These are phyloP conservation scores for Saussurea involucrata DNA, from an alignment of 129 eudicot genomes.

Conservation along the genomic window DNA sequence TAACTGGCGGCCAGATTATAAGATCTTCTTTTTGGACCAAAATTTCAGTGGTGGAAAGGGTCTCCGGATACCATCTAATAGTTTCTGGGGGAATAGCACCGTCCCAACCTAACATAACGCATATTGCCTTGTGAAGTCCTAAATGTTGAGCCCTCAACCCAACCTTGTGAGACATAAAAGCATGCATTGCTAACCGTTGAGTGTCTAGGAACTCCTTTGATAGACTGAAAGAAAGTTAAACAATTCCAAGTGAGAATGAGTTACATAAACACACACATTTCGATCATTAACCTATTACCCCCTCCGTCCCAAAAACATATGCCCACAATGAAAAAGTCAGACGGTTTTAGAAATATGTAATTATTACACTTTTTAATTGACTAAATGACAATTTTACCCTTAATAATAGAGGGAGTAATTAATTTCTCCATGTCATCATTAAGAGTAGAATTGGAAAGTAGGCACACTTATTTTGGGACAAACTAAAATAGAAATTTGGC, in stretches of 20 bases:
- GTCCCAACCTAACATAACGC: slow-evolving; percentile 73
- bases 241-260: background rate
- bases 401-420: too few relatives aligned
- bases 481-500: too few relatives aligned
- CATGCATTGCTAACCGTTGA: slow-evolving; percentile 55
- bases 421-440: too few relatives aligned
- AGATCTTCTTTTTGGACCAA: slow-evolving; percentile 61
- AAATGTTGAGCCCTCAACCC: slow-evolving; percentile 65
- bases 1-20: slow-evolving; percentile 74
- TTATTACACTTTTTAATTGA: background rate
- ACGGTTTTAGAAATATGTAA: background rate
- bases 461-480: too few relatives aligned
- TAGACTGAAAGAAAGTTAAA: slow-evolving; percentile 34
- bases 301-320: background rate
- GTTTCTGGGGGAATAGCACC: slow-evolving; percentile 33
- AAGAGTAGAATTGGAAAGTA: too few relatives aligned
- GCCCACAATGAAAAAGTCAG: too few relatives aligned
- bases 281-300: background rate
- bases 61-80: slow-evolving; percentile 38
- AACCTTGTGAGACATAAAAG: slow-evolving; percentile 60
- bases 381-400: background rate
- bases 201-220: slow-evolving; percentile 65
- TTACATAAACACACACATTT: slow-evolving; percentile 7
- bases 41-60: slow-evolving; percentile 40
- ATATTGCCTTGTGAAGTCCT: slow-evolving; percentile 68